Conservation (phyloP, 441 rosid species). For the Adansonia rubrostipa region DNA sequence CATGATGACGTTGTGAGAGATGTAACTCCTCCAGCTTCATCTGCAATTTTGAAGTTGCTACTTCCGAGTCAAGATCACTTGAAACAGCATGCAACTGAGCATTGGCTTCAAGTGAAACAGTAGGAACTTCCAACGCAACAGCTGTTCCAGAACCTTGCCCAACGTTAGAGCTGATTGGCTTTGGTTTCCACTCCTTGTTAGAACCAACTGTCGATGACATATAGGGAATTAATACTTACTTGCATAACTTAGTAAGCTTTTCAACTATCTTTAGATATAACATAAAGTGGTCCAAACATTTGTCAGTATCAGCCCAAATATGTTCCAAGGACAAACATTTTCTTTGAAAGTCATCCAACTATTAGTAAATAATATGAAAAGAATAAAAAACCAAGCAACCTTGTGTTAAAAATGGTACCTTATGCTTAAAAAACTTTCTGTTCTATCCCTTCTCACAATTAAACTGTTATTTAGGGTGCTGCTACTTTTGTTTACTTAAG, state of each 20-base stretch:
- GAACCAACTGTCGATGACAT: constrained; percentile 54
- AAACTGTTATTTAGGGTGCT: neutral
- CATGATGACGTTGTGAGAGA: constrained; percentile 80
- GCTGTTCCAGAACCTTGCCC: constrained; percentile 56
- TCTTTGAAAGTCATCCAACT: neutral
- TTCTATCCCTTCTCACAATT: neutral
- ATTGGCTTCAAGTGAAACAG: constrained; percentile 50
- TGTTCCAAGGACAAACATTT: constrained; percentile 12
- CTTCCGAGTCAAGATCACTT: constrained; percentile 56
- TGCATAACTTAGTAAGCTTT: constrained; percentile 26
- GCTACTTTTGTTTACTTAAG: neutral
- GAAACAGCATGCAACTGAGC: constrained; percentile 42
- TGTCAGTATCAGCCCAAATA: constrained; percentile 18
- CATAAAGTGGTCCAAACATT: neutral
- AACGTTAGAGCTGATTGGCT: constrained; percentile 57
- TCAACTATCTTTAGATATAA: constrained; percentile 14
- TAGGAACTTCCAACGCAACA: constrained; percentile 54
- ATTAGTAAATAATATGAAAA: neutral
- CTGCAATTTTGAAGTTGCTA: constrained; percentile 66
- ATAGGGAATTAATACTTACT: constrained; percentile 25
- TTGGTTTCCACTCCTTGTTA: constrained; percentile 92
- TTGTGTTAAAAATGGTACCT: neutral
- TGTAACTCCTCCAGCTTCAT: constrained; percentile 74
- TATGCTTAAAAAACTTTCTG: neutral
- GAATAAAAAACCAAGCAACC: constrained; percentile 5